Evolutionary conservation across 148 eudicot species (phyloP), one percentile per base, ranked within the genome.

Genomic region (Chenopodium formosanum): DNA sequence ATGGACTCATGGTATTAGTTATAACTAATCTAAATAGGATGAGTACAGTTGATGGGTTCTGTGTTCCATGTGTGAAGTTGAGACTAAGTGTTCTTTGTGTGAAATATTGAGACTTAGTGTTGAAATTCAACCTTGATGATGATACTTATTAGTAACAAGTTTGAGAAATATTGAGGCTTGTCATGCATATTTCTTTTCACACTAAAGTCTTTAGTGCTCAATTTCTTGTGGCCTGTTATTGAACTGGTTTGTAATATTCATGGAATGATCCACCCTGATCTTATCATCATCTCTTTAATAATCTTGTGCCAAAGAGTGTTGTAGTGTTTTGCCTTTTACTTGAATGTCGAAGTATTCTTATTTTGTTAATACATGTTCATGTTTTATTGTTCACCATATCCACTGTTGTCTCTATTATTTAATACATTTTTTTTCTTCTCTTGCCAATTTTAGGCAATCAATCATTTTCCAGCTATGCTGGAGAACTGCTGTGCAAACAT

Each of bases 391-490:
- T 53, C 16, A 4, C 37, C 70, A 74, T 67, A 60, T 71, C 70
- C 23, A 8, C 40, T 64, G 29, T 63, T 44, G 34, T 77, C n/a
- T 16, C 56, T 79, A 74, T 58, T 52, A 70, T 64, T 47, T 17
- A 53, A 56, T 16, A 69, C n/a, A 71, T 67, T 62, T 50, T 60
- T 44, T 60, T 44, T 31, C 25, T 70, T 11, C 47, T 48, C 66
- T 73, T 20, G 65, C 11, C 72, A 27, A 68, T 84, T 83, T 81
- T 81, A 95, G 99, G 97, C 82, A 29, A 84, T 84, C 71, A 79
- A 82, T 84, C 77, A 86, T 80, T 76, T 86, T 78, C 81, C 87
- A 83, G 75, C 88, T 50, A 48, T 73, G 76, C 34, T 76, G 66
- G 87, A 81, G 78, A 82, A 63, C 74, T 73, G 47, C 76, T 60